Conservation (phyloP, 768 basidiomycete genomes). For the Leucogyrophana mollusca region DNA sequence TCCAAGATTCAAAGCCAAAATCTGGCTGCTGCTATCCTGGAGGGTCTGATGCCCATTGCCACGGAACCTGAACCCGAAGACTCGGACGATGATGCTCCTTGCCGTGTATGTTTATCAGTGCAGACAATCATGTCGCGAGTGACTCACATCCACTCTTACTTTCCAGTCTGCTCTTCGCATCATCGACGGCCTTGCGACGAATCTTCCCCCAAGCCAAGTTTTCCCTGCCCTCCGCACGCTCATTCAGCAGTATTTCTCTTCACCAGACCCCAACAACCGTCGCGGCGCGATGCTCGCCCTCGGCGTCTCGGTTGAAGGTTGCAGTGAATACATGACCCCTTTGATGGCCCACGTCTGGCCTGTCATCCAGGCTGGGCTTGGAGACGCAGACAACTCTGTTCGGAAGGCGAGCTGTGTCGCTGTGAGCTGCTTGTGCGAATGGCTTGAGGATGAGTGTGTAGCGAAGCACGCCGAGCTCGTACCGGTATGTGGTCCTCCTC, state of each 20-base stretch:
- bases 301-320: constrained; percentile 95
- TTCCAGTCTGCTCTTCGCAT: constrained; percentile 87
- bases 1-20: constrained; percentile 86
- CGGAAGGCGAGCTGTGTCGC: constrained; percentile 96
- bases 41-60: constrained; percentile 91
- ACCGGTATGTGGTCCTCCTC: constrained; percentile 53
- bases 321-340: constrained; percentile 96
- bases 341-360: constrained; percentile 93
- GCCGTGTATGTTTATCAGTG: constrained; percentile 58
- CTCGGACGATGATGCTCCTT: constrained; percentile 89
- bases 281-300: constrained; percentile 95
- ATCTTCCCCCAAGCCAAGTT: constrained; percentile 91
- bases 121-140: constrained; percentile 1
- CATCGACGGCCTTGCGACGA: constrained; percentile 89
- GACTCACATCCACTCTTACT: too few species aligned
- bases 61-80: constrained; percentile 94
- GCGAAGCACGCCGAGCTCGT: constrained; percentile 80
- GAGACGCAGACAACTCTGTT: constrained; percentile 80
- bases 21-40: constrained; percentile 82
- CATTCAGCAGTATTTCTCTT: constrained; percentile 83
- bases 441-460: constrained; percentile 92
- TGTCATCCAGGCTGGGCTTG: constrained; percentile 83
- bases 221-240: constrained; percentile 87
- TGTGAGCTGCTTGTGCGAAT: constrained; percentile 95
- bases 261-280: constrained; percentile 72